Percentiles rank a stretch among this genome's conserved stretches.
phyloP scores from a whole-genome alignment of 805 yeast species.

The Babjeviella inositovora region DNA sequence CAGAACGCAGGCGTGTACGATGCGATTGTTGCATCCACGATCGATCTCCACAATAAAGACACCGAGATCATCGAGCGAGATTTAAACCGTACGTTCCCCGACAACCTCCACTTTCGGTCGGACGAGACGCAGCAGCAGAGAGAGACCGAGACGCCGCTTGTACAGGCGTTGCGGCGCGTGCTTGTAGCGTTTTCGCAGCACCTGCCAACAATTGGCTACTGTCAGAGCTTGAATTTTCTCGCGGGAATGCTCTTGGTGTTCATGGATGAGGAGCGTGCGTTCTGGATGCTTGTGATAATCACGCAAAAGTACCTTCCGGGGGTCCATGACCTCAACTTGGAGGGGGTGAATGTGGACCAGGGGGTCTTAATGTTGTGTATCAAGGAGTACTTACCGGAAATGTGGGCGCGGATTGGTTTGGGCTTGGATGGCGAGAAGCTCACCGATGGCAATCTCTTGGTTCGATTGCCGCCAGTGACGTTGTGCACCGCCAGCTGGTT shows the following conservation, averaged over 20 bases:
- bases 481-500: conserved; percentile 96
- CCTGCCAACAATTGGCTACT: conserved; percentile 86
- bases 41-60: conserved; percentile 43
- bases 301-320: conserved; percentile 81
- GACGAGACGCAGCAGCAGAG: conserved; percentile 4
- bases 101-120: conserved; percentile 64
- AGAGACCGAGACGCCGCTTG: conserved; percentile 41
- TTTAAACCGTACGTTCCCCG: conserved; percentile 88
- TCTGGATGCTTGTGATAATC: conserved; percentile 91
- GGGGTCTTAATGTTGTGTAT: conserved; percentile 85
- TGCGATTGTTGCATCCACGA: conserved; percentile 42
- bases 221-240: conserved; percentile 86
- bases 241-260: conserved; percentile 78
- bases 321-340: conserved; percentile 76
- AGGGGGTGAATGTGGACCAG: conserved; percentile 91
- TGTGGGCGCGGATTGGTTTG: conserved; percentile 44
- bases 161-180: conserved; percentile 64
- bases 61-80: conserved; percentile 92
- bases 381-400: conserved; percentile 66
- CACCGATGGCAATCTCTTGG: conserved; percentile 35
- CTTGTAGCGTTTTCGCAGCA: conserved; percentile 71
- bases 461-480: conserved; percentile 77
- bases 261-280: conserved; percentile 78
- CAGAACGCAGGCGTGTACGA: conserved; percentile 66
- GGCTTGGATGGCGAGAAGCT: conserved; percentile 19